A percentile compares a stretch with the other conserved stretches of the same genome.
Evolutionary conservation across 176 grass and related monocot species (phyloP).

Genomic region (Raddia guianensis): DNA sequence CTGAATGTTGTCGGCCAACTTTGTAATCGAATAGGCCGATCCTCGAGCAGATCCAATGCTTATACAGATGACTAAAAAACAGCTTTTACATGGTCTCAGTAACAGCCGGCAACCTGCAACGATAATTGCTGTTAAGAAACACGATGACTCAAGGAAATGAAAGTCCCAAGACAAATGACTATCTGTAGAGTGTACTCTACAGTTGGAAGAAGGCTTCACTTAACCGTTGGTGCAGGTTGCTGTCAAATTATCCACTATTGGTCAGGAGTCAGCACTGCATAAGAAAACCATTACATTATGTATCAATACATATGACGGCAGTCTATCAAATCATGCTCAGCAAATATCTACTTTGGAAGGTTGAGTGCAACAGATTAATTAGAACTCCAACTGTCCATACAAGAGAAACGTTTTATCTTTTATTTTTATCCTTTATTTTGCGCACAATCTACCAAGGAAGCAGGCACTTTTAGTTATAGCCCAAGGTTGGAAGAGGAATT

Average conservation of each 20-base stretch:
- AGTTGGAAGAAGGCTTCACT: constrained; percentile 14
- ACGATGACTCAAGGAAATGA: not conserved
- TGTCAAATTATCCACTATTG: constrained; percentile 53
- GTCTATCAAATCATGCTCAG: not conserved
- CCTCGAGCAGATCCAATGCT: constrained; percentile 26
- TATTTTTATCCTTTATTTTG: not conserved
- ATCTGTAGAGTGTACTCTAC: not conserved
- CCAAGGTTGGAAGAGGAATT: not conserved
- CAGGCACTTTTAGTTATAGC: not conserved
- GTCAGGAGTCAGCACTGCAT: constrained; percentile 62
- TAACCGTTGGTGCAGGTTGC: constrained; percentile 44
- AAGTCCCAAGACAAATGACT: not conserved
- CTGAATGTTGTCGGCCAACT: constrained; percentile 20
- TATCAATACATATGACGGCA: not conserved
- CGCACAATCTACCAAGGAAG: not conserved
- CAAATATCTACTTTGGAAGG: not conserved
- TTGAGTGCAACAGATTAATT: not conserved
- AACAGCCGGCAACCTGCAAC: constrained; percentile 43
- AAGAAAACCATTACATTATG: not conserved
- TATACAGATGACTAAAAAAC: constrained; percentile 25
- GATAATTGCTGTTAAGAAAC: not conserved
- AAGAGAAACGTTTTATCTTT: not conserved
- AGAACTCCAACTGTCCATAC: not conserved
- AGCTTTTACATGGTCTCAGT: constrained; percentile 25
- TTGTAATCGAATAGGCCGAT: constrained; percentile 19